Conservation (phyloP, 2,329 filamentous ascomycete genomes). For the Penicillium aurantiogriseum region DNA sequence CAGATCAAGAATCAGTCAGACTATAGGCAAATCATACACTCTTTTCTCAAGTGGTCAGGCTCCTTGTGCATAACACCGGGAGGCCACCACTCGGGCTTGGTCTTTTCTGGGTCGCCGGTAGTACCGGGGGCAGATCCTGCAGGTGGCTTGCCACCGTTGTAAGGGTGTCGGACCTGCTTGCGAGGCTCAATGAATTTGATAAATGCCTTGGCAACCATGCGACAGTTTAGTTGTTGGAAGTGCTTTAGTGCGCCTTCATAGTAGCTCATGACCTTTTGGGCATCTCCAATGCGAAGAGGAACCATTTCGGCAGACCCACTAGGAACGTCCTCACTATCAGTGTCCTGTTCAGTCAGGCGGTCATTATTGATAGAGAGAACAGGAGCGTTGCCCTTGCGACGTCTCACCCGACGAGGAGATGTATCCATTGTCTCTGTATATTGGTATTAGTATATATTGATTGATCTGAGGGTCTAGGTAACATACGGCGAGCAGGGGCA, state of each 20-base stretch:
- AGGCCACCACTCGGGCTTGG: slow-evolving; percentile 49
- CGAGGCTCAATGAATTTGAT: slow-evolving; percentile 50
- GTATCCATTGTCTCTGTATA: slow-evolving; percentile 16
- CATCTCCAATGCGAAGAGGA: slow-evolving; percentile 40
- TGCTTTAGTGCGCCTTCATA: slow-evolving; percentile 44
- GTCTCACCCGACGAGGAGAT: slow-evolving; percentile 31
- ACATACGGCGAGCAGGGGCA: slow-evolving; percentile 31
- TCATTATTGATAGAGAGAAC: slow-evolving; percentile 17
- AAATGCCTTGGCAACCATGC: slow-evolving; percentile 46
- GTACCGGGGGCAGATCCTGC: slow-evolving; percentile 37
- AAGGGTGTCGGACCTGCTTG: slow-evolving; percentile 50
- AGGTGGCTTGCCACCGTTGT: slow-evolving; percentile 46
- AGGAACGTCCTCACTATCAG: slow-evolving; percentile 27
- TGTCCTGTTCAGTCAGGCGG: slow-evolving; percentile 19
- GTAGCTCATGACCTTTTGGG: slow-evolving; percentile 38
- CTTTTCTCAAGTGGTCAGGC: slow-evolving; percentile 49
- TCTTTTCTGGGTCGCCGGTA: slow-evolving; percentile 44
- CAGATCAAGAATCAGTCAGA: background rate
- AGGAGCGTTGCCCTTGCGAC: slow-evolving; percentile 27
- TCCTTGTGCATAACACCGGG: slow-evolving; percentile 48
- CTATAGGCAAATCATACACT: slow-evolving; percentile 35
- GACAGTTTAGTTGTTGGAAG: slow-evolving; percentile 49
- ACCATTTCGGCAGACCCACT: slow-evolving; percentile 28
- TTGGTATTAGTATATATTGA: background rate
- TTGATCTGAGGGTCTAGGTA: background rate